Base-by-base conservation (phyloP, 2,329 filamentous ascomycete species). In the Aspergillus sp. region DNA sequence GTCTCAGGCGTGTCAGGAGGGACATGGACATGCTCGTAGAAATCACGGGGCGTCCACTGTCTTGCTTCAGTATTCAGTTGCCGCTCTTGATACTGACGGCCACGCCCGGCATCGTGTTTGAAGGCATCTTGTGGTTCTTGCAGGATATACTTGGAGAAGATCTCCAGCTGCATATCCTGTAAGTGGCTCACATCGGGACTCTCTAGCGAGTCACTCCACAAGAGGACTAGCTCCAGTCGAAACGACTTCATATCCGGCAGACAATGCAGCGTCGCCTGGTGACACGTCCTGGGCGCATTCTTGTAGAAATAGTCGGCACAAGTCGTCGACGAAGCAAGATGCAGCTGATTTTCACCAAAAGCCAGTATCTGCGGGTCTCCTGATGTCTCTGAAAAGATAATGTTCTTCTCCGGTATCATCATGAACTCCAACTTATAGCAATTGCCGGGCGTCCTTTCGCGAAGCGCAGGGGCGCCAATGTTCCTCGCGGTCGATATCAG, bases 1-100 rank as follows among this genome's bases (percentile, higher is more conserved):
- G 63, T 44, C n/a, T 53, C 54, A 8, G 59, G 48, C 2, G 58
- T 59, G 33, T 65, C 56, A 19, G 55, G 52, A 8, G 72, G 72
- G 27, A 74, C 68, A 54, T 74, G 65, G 36, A 74, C 72, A 54
- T 66, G 72, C 29, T 71, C 64, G 44, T 75, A 75, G 49, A 75
- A 75, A 41, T 73, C 69, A 12, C 65, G 61, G 9, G 66, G 63
- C 6, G 57, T 56, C 66, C 66, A 68, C 41, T 47, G 44, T 30
- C 44, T 48, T 8, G 57, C 3, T 8, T 26, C 12, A 4, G 12
- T 2, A 26, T 39, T 7, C 27, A 39, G 26, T 8, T 26, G 12
- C 36, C 8, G 26, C 10, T 9, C 36, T 39, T 27, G 19, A n/a
- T 19, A 36, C n/a, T 5, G 26, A 26, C 36, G 26, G 8, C 36